Evolutionary conservation across 139 green algal genomes (phyloP).

Genomic region (Chlorella sp.): DNA sequence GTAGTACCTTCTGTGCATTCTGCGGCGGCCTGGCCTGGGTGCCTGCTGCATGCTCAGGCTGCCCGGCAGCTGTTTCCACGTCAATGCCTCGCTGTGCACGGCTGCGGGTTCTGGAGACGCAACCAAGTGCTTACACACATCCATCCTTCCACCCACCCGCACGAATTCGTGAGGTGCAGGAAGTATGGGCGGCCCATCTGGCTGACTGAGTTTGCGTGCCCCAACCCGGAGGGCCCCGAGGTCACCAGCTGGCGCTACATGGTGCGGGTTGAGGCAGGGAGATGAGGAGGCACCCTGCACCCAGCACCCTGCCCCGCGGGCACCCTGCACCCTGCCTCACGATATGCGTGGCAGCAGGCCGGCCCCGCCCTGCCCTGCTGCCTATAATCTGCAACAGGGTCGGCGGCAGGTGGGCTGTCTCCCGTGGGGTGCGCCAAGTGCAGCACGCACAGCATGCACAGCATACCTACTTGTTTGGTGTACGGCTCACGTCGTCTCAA

Average conservation of each 20-base stretch:
- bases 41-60: background rate
- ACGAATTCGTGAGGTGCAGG: background rate
- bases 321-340: too few relatives aligned
- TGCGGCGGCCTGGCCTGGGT: too few relatives aligned
- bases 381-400: background rate
- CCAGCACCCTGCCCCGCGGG: too few relatives aligned
- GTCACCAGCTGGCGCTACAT: conserved; percentile 6
- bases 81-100: too few relatives aligned
- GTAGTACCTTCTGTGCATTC: too few relatives aligned
- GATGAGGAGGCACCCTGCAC: background rate
- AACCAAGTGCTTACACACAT: background rate
- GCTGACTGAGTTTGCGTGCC: conserved; percentile 45
- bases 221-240: conserved; percentile 13
- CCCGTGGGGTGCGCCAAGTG: too few relatives aligned
- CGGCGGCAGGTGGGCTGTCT: too few relatives aligned
- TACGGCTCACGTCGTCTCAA: background rate
- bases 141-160: background rate
- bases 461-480: background rate
- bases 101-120: too few relatives aligned
- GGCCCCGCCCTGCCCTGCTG: background rate
- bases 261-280: background rate
- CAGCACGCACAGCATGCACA: too few relatives aligned
- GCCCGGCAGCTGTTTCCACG: too few relatives aligned
- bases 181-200: conserved; percentile 39
- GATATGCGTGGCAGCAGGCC: background rate